Percentiles rank a stretch among this genome's conserved stretches.
These are phyloP conservation scores for Suillus weaverae DNA, from an alignment of 768 basidiomycete genomes.

Conservation along the genomic window DNA sequence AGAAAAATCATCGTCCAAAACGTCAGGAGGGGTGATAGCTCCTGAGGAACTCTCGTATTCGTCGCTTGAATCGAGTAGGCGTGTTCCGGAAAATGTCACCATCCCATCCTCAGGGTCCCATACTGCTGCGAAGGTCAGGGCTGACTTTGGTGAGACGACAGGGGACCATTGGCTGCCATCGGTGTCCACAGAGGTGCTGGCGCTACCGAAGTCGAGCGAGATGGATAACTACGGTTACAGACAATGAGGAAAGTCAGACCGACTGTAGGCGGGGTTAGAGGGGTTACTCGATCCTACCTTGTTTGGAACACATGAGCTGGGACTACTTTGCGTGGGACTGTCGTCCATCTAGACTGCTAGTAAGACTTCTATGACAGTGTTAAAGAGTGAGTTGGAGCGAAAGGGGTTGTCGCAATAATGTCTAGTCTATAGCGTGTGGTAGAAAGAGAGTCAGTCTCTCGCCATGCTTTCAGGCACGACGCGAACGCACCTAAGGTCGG, in stretches of 20 bases:
- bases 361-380: too few species aligned
- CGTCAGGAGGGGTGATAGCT: constrained; percentile 10
- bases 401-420: not conserved
- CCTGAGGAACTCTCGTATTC: constrained; percentile 16
- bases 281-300: constrained; percentile 17
- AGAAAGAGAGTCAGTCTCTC: not conserved
- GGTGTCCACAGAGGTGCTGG: constrained; percentile 8
- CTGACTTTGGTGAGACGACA: constrained; percentile 53
- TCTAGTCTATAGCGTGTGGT: not conserved
- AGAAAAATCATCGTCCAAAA: constrained; percentile 20
- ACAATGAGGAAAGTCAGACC: not conserved
- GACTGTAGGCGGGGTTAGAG: not conserved
- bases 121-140: constrained; percentile 57
- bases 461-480: not conserved
- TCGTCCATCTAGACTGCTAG: not conserved
- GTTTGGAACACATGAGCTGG: constrained; percentile 1
- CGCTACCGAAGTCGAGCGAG: constrained; percentile 21
- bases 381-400: not conserved
- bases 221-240: constrained; percentile 19
- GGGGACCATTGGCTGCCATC: constrained; percentile 51
- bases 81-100: constrained; percentile 54
- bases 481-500: not conserved
- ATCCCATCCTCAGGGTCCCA: constrained; percentile 61
- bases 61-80: constrained; percentile 36
- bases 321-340: not conserved